Evolutionary conservation across 805 yeast genomes (phyloP), one percentile per base, ranked within the genome.

Genomic region (Saturnispora sekii): DNA sequence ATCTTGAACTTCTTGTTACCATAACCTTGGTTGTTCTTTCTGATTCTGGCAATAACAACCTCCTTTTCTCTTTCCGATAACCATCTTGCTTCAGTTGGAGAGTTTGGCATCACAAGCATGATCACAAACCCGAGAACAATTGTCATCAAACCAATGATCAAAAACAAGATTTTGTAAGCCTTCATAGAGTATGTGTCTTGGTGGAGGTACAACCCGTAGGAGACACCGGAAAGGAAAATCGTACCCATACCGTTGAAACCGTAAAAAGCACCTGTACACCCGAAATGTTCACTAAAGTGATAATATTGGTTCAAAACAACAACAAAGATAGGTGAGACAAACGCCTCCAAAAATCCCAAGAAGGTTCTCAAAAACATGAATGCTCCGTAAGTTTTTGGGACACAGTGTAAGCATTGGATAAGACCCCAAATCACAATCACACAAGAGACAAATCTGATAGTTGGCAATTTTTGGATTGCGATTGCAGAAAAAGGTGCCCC

Each of bases 141-240:
- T 0, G 83, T 73, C 34, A 73, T 53, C 5, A 74, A 69, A 41
- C 83, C 84, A 44, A 74, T 64, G 73, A 77, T 65, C 56, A 68
- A 70, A 47, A 79, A 67, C 35, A 56, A 52, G 35, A 77, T 54
- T 51, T 70, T 81, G 80, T 78, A 38, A 44, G 48, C 18, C 60
- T 41, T 46, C 38, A 49, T 34, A 10, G 45, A 17, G 44, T 46
- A 36, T 38, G 44, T 17, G n/a, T 26, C 45, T 10, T 32, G 65
- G 73, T 15, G 58, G 40, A n/a, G 58, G 62, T 63, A 68, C 6
- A 55, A 42, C 6, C 52, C 58, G 32, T 52, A 55, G 11, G 57
- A 38, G 28, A 48, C 36, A 32, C 37, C 35, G 2, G 43, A 36
- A 15, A 42, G 38, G 12, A 48, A 43, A 28, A 48, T 43, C 1